A percentile compares a stretch with the other conserved stretches of the same genome.
Evolutionary conservation across 768 basidiomycete genomes (phyloP).

Genomic region (Baorangia bicolor): DNA sequence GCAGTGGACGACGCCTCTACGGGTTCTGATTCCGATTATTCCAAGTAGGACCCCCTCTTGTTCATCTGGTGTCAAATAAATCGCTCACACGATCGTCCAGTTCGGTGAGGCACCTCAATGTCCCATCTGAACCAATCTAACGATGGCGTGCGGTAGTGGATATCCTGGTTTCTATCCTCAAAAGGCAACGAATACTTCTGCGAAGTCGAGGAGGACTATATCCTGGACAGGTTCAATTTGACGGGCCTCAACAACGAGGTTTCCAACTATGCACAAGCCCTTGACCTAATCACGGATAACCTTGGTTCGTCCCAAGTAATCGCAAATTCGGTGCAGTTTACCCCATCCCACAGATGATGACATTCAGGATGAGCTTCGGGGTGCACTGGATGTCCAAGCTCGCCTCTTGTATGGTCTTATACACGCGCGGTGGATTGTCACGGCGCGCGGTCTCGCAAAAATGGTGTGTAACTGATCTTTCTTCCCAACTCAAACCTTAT

Average conservation of each 20-base stretch:
- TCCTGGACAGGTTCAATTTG: slow-evolving; percentile 96
- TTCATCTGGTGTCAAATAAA: not conserved
- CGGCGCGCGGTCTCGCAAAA: slow-evolving; percentile 88
- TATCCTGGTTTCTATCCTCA: slow-evolving; percentile 95
- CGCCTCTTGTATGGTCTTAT: slow-evolving; percentile 93
- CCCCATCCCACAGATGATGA: slow-evolving; percentile 68
- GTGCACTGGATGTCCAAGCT: slow-evolving; percentile 90
- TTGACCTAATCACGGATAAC: slow-evolving; percentile 95
- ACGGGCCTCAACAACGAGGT: slow-evolving; percentile 97
- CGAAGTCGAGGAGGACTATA: slow-evolving; percentile 99
- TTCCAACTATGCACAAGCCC: slow-evolving; percentile 87
- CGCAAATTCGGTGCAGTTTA: not conserved
- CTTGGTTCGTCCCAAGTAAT: slow-evolving; percentile 60
- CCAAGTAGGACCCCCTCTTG: slow-evolving; percentile 60
- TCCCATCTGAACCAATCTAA: slow-evolving; percentile 18
- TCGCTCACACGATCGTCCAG: slow-evolving; percentile 22
- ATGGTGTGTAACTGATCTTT: slow-evolving; percentile 60
- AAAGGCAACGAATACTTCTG: slow-evolving; percentile 99
- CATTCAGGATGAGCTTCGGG: slow-evolving; percentile 90
- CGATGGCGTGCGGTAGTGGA: slow-evolving; percentile 61
- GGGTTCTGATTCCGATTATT: slow-evolving; percentile 94
- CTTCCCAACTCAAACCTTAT: slow-evolving; percentile 1
- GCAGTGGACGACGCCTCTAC: slow-evolving; percentile 86
- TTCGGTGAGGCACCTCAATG: slow-evolving; percentile 26
- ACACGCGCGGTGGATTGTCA: slow-evolving; percentile 96